phyloP scores from a whole-genome alignment of 2,329 filamentous ascomycete species.

The Sporothrix mexicana region DNA sequence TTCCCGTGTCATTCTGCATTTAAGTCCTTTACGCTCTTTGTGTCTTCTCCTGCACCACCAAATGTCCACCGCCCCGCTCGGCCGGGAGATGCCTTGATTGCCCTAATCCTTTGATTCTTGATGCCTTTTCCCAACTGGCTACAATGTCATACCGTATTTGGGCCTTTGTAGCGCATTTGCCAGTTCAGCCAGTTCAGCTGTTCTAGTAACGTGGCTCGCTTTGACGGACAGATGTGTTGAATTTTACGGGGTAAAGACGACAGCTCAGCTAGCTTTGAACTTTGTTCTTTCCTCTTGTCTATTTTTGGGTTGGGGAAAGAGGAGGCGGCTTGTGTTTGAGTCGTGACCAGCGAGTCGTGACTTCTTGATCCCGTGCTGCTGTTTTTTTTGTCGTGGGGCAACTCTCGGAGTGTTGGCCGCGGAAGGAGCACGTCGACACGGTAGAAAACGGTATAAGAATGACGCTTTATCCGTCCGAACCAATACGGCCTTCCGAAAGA shows the following conservation, averaged over 20 bases:
- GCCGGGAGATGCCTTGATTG: conserved; percentile 6
- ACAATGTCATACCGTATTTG: conserved; percentile 15
- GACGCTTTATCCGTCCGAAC: not conserved
- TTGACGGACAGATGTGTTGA: not conserved
- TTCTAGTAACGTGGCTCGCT: conserved; percentile 16
- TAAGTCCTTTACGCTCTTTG: not conserved
- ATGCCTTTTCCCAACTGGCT: not conserved
- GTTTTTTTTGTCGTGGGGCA: not conserved
- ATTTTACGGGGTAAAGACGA: not conserved
- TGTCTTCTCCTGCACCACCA: not conserved
- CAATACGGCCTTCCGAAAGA: not conserved
- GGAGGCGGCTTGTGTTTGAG: not conserved
- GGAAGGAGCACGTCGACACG: not conserved
- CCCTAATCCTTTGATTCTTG: not conserved
- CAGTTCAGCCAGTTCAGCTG: not conserved
- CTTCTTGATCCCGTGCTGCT: not conserved
- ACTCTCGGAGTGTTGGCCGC: not conserved
- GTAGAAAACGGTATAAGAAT: not conserved
- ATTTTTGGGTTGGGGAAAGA: conserved; percentile 5
- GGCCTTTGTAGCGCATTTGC: not conserved
- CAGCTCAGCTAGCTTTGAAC: not conserved
- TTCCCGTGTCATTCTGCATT: not conserved
- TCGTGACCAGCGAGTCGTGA: not conserved
- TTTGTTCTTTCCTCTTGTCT: conserved; percentile 16
- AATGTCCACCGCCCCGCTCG: not conserved